Percentiles rank a stretch among this genome's conserved stretches.
Conservation (phyloP, 495 filamentous ascomycete genomes). For the Viridothelium virens region DNA sequence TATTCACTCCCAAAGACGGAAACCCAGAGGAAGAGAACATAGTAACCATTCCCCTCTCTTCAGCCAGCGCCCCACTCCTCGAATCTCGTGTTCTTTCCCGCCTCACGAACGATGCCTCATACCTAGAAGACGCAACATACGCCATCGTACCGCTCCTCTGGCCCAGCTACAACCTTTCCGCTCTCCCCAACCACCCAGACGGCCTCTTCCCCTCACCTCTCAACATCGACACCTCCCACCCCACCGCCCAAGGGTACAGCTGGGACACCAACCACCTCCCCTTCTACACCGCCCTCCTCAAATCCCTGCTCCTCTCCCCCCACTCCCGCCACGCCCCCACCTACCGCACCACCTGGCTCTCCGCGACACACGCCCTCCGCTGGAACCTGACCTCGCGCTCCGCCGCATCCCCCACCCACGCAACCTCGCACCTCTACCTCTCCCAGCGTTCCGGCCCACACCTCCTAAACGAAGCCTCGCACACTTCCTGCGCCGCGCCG, state of each 20-base stretch:
- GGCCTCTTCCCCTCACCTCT: slow-evolving; percentile 21
- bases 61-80: slow-evolving; percentile 28
- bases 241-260: slow-evolving; percentile 20
- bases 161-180: slow-evolving; percentile 19
- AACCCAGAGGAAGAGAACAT: slow-evolving; percentile 10
- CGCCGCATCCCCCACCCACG: slow-evolving; percentile 20
- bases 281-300: slow-evolving; percentile 32
- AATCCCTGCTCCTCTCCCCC: slow-evolving; percentile 27
- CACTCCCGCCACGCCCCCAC: slow-evolving; percentile 19
- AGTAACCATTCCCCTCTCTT: slow-evolving; percentile 15
- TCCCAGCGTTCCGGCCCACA: slow-evolving; percentile 18
- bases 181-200: slow-evolving; percentile 25
- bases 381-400: slow-evolving; percentile 23
- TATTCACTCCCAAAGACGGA: slow-evolving; percentile 11
- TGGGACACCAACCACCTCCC: slow-evolving; percentile 23
- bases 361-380: slow-evolving; percentile 26
- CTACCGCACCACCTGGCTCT: slow-evolving; percentile 23
- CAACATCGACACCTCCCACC: slow-evolving; percentile 26
- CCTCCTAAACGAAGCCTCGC: slow-evolving; percentile 26
- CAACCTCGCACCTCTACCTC: slow-evolving; percentile 29
- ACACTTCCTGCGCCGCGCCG: slow-evolving; percentile 30
- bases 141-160: slow-evolving; percentile 33
- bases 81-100: slow-evolving; percentile 28
- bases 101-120: slow-evolving; percentile 25
- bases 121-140: slow-evolving; percentile 25